A percentile compares a stretch with the other conserved stretches of the same genome.
These are phyloP conservation scores for Podila clonocystis DNA, from an alignment of 192 early-diverging fungal genomes.

Conservation along the genomic window DNA sequence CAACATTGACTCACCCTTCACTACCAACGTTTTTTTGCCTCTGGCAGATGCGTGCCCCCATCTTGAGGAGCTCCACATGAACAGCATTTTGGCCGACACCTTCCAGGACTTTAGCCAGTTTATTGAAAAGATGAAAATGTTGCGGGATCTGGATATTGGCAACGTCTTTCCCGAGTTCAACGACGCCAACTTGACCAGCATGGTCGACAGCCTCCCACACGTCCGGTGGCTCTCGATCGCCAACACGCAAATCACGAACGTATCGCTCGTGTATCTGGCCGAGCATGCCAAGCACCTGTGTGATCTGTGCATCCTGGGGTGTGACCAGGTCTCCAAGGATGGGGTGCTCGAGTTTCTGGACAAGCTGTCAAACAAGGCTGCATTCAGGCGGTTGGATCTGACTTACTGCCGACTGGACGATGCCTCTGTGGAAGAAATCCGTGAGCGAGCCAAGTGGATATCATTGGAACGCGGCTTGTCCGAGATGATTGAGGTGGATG, in stretches of 20 bases:
- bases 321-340: conserved; percentile 41
- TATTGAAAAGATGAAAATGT: conserved; percentile 11
- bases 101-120: conserved; percentile 38
- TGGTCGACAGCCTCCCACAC: conserved; percentile 23
- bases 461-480: conserved; percentile 2
- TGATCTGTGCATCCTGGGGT: conserved; percentile 46
- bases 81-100: conserved; percentile 43
- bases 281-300: conserved; percentile 21
- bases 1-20: conserved; percentile 45
- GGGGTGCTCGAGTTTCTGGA: conserved; percentile 35
- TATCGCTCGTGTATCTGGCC: conserved; percentile 21
- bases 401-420: conserved; percentile 41
- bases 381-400: conserved; percentile 28
- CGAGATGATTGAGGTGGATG: conserved; percentile 30
- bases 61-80: conserved; percentile 42
- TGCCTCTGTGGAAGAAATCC: conserved; percentile 32
- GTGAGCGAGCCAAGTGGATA: conserved; percentile 25
- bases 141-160: conserved; percentile 39
- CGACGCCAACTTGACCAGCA: conserved; percentile 27
- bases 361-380: conserved; percentile 23
- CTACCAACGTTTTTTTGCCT: conserved; percentile 18
- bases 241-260: conserved; percentile 45
- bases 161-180: conserved; percentile 43
- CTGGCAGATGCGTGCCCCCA: conserved; percentile 34
- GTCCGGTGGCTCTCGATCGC: conserved; percentile 44